Conservation (phyloP, 2,329 filamentous ascomycete genomes). For the Aspergillus phoenicis region DNA sequence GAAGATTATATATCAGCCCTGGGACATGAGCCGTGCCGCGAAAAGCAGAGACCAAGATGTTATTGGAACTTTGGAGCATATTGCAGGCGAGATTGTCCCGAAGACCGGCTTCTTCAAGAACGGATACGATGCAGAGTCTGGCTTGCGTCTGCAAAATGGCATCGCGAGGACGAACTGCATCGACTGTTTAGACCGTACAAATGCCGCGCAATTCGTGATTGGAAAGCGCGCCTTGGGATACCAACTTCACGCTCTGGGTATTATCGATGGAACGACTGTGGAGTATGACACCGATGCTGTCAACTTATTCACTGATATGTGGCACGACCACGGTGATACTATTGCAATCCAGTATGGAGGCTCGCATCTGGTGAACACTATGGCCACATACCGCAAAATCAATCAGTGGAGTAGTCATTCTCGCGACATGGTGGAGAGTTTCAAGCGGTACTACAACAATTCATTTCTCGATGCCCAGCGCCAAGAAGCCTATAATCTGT, state of each 20-base stretch:
- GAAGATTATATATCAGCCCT: conserved; percentile 90
- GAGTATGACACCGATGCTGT: conserved; percentile 95
- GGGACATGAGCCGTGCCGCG: conserved; percentile 96
- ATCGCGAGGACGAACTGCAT: conserved; percentile 96
- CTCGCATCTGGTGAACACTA: conserved; percentile 96
- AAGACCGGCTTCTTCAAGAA: conserved; percentile 95
- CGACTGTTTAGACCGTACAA: conserved; percentile 94
- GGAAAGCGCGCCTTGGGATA: conserved; percentile 90
- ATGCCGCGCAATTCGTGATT: conserved; percentile 96
- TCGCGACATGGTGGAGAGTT: conserved; percentile 97
- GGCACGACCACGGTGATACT: conserved; percentile 95
- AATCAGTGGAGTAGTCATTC: conserved; percentile 99
- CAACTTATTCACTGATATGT: conserved; percentile 97
- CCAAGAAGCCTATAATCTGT: conserved; percentile 96
- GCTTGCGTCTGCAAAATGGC: conserved; percentile 79
- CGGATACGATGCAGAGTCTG: conserved; percentile 69
- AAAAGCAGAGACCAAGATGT: conserved; percentile 93
- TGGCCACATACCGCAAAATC: conserved; percentile 98
- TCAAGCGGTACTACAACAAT: conserved; percentile 99
- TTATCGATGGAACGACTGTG: conserved; percentile 75
- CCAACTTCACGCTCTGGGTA: conserved; percentile 87
- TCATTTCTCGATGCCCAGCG: conserved; percentile 97
- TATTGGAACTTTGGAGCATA: conserved; percentile 84
- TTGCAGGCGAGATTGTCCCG: conserved; percentile 82
- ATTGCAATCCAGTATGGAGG: conserved; percentile 98